These are phyloP conservation scores for Kodamaea sp. DNA, from an alignment of 1,139 yeast species.

Conservation along the genomic window DNA sequence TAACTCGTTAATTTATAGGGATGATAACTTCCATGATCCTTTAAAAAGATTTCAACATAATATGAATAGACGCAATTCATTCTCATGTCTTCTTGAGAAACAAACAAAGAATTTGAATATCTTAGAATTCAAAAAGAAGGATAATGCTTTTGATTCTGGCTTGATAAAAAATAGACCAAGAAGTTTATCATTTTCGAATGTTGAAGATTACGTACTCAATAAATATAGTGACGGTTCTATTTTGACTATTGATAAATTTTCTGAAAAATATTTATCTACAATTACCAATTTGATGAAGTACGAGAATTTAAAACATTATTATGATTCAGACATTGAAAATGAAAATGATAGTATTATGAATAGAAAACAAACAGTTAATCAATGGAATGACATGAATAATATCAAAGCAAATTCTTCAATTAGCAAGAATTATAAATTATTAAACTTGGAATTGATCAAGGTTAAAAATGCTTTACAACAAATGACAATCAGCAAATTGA, in stretches of 20 bases:
- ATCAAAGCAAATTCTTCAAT: constrained; percentile 17
- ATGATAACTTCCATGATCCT: constrained; percentile 4
- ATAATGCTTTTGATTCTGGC: constrained; percentile 2
- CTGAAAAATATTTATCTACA: constrained; percentile 21
- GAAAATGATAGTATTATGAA: not conserved
- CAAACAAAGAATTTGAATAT: constrained; percentile 31
- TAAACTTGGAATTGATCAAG: constrained; percentile 32
- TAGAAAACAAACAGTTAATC: not conserved
- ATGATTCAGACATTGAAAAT: not conserved
- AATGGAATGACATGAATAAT: not conserved
- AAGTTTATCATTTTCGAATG: constrained; percentile 42
- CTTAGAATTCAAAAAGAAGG: constrained; percentile 21
- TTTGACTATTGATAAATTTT: constrained; percentile 25
- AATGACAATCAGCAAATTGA: constrained; percentile 28
- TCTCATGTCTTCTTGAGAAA: constrained; percentile 28
- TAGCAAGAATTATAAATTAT: constrained; percentile 23
- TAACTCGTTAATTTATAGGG: not conserved
- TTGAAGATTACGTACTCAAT: constrained; percentile 33
- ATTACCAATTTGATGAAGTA: constrained; percentile 18
- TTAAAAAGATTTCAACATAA: constrained; percentile 20
- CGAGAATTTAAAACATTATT: constrained; percentile 10
- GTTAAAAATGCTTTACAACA: constrained; percentile 28
- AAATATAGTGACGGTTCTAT: constrained; percentile 8
- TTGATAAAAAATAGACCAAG: constrained; percentile 11
- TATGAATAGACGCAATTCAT: constrained; percentile 44